These are phyloP conservation scores for Podaxis carcinomalis DNA, from an alignment of 768 basidiomycete species.

Conservation along the genomic window DNA sequence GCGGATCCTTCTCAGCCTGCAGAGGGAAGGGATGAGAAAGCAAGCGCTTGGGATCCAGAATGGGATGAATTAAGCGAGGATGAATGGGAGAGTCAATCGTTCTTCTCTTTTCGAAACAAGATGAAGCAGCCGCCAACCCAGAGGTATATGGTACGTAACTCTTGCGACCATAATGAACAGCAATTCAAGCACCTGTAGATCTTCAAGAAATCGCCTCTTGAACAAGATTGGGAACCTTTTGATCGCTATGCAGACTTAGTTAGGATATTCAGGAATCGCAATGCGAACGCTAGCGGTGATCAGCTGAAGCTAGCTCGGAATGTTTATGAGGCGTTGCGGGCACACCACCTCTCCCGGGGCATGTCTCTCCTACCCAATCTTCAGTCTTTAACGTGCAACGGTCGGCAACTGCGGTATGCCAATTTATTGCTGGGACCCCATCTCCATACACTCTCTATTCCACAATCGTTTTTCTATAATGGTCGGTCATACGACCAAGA, in stretches of 20 bases:
- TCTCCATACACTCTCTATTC: background rate
- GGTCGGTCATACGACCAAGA: background rate
- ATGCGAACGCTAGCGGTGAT: background rate
- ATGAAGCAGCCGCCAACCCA: background rate
- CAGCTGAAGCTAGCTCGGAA: background rate
- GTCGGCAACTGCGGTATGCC: background rate
- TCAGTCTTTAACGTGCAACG: background rate
- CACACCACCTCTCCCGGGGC: background rate
- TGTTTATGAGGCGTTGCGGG: background rate
- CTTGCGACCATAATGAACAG: background rate
- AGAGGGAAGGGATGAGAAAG: background rate
- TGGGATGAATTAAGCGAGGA: background rate
- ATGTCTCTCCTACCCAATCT: background rate
- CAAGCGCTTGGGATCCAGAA: background rate
- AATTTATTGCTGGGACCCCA: background rate
- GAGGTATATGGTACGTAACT: background rate
- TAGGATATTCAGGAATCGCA: background rate
- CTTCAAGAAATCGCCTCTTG: background rate
- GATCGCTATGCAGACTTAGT: background rate
- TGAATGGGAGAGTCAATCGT: background rate
- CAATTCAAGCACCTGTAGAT: background rate
- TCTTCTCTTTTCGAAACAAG: background rate
- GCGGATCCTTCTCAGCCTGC: background rate
- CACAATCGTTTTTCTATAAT: background rate
- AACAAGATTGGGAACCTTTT: background rate